Evolutionary conservation across 129 eudicot genomes (phyloP).

Genomic region (Chrysanthemum makinoi): DNA sequence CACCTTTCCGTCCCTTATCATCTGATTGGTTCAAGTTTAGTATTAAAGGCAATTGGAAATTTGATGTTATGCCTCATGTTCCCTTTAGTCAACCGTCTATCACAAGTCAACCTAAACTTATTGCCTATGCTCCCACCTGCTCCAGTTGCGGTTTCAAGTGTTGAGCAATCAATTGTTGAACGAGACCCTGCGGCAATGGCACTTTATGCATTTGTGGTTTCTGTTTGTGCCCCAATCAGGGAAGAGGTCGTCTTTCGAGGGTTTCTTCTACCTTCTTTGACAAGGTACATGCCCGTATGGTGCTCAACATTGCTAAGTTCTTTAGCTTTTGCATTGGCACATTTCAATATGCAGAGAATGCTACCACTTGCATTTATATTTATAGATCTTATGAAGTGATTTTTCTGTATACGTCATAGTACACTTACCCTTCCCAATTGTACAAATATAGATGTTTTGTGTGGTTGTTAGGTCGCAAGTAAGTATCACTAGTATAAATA

Average conservation of each 20-base stretch:
- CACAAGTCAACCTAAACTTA: conserved; percentile 55
- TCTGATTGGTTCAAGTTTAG: conserved; percentile 56
- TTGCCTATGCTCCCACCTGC: conserved; percentile 52
- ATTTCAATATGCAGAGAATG: conserved; percentile 67
- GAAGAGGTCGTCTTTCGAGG: conserved; percentile 74
- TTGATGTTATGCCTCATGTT: conserved; percentile 68
- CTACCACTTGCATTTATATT: conserved; percentile 67
- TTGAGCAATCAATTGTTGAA: conserved; percentile 60
- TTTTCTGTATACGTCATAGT: neutral
- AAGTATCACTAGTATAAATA: too few species aligned
- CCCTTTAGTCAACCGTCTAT: conserved; percentile 64
- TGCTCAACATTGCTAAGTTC: conserved; percentile 59
- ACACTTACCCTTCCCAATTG: neutral
- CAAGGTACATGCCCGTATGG: conserved; percentile 78
- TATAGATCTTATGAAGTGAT: conserved; percentile 63
- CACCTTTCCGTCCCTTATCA: conserved; percentile 62
- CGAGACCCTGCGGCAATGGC: conserved; percentile 72
- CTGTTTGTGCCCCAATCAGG: conserved; percentile 69
- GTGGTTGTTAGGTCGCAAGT: too few species aligned
- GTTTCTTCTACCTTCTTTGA: conserved; percentile 73
- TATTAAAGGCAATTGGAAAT: conserved; percentile 50
- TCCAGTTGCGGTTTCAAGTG: conserved; percentile 60
- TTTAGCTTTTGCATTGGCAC: conserved; percentile 68
- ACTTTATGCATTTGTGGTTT: conserved; percentile 52
- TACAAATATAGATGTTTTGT: conserved; percentile 18